phyloP scores from a whole-genome alignment of 129 eudicot genomes.

The Lactuca sativa region DNA sequence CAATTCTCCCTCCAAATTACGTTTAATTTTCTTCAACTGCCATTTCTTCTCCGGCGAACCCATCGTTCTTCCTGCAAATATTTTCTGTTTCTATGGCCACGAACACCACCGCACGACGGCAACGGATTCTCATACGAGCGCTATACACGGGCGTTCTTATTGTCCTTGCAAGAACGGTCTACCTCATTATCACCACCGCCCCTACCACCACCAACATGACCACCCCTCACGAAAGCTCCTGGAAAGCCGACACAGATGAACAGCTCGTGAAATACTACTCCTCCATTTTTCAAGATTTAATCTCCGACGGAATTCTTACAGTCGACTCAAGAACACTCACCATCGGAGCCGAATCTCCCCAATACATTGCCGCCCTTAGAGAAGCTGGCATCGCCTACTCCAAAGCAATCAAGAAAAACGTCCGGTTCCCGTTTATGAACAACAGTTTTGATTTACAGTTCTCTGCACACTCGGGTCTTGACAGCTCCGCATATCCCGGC shows the following conservation, averaged over 20 bases:
- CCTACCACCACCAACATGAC: neutral
- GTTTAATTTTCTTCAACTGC: neutral
- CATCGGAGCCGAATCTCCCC: constrained; percentile 30
- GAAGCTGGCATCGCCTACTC: constrained; percentile 41
- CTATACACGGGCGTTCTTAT: constrained; percentile 45
- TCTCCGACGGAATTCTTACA: constrained; percentile 42
- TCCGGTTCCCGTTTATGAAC: constrained; percentile 28
- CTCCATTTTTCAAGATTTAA: constrained; percentile 46
- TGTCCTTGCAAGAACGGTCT: constrained; percentile 45
- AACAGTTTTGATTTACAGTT: constrained; percentile 44
- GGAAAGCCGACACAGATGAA: constrained; percentile 14
- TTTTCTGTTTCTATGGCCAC: neutral
- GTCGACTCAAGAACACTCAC: constrained; percentile 44
- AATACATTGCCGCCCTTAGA: constrained; percentile 36
- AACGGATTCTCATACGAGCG: constrained; percentile 31
- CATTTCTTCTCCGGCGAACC: neutral
- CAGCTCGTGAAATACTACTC: constrained; percentile 35
- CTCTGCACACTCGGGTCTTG: constrained; percentile 39
- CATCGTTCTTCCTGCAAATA: neutral
- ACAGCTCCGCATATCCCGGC: constrained; percentile 23
- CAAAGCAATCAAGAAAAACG: constrained; percentile 23
- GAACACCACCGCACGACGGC: constrained; percentile 3
- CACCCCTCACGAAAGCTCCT: neutral
- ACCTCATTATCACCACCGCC: constrained; percentile 48
- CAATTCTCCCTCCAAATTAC: neutral